A percentile compares a stretch with the other conserved stretches of the same genome.
phyloP scores from a whole-genome alignment of 2,329 filamentous ascomycete species.

The Colletotrichum sansevieriae region DNA sequence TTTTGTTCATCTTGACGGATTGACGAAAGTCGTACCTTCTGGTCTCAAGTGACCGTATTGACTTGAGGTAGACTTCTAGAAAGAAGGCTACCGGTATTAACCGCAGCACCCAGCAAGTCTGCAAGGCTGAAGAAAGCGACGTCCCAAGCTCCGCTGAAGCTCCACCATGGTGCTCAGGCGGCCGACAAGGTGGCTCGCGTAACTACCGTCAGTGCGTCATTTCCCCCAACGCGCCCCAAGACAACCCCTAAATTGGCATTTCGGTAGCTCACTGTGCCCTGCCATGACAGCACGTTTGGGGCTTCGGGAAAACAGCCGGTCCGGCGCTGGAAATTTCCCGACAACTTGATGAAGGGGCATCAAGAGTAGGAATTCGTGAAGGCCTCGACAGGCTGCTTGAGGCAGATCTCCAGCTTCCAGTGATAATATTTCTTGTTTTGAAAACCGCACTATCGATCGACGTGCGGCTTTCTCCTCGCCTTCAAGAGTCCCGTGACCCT shows the following conservation, averaged over 20 bases:
- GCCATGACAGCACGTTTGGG: constrained; percentile 2
- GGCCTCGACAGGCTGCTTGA: constrained; percentile 1
- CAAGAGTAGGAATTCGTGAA: constrained; percentile 3
- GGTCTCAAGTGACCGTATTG: background rate
- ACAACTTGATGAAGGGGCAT: constrained; percentile 35
- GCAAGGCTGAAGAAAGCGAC: constrained; percentile 36
- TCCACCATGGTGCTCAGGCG: constrained; percentile 1
- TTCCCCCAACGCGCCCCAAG: constrained; percentile 15
- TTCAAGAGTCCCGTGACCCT: background rate
- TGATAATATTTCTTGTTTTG: constrained; percentile 4
- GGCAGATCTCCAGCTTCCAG: background rate
- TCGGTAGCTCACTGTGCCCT: constrained; percentile 32
- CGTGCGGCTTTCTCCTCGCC: no score
- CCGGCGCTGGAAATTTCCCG: constrained; percentile 37
- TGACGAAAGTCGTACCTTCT: background rate
- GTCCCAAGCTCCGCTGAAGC: constrained; percentile 23
- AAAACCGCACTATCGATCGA: background rate
- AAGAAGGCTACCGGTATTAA: background rate
- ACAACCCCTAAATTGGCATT: constrained; percentile 31
- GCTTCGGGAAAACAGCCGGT: constrained; percentile 41
- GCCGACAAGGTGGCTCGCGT: constrained; percentile 15
- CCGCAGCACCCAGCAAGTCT: constrained; percentile 15
- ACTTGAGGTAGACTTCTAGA: background rate
- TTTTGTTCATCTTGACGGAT: constrained; percentile 82
- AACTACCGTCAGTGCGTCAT: constrained; percentile 38